Percentiles rank a stretch among this genome's conserved stretches.
Conservation (phyloP, 2,329 filamentous ascomycete genomes). For the Fusarium tupiense region DNA sequence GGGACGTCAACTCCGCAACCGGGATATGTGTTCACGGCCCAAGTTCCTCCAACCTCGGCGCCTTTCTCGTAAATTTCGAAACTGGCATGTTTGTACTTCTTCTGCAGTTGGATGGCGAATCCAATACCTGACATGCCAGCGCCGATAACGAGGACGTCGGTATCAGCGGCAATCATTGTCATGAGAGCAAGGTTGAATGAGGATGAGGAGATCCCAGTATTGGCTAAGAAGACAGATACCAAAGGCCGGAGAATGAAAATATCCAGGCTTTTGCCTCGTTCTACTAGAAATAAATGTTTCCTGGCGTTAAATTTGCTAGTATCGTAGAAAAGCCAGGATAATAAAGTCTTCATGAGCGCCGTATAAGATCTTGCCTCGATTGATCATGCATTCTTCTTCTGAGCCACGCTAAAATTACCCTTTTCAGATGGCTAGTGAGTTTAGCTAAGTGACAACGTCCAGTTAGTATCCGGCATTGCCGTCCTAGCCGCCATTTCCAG, state of each 20-base stretch:
- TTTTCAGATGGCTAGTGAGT: neutral
- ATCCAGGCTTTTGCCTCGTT: fast-evolving
- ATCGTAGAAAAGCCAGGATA: neutral
- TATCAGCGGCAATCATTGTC: neutral
- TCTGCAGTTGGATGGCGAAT: neutral
- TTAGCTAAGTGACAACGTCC: neutral
- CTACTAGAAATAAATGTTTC: fast-evolving
- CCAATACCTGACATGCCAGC: neutral
- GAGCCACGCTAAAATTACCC: neutral
- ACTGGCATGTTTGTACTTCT: neutral
- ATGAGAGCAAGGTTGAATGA: neutral
- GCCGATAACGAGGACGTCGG: neutral
- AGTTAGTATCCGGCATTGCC: too few species aligned
- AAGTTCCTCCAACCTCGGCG: neutral
- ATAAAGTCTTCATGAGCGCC: neutral
- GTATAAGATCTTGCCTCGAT: neutral
- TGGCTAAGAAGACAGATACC: neutral
- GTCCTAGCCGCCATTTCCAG: neutral
- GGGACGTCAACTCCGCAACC: too few species aligned
- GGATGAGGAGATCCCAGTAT: neutral
- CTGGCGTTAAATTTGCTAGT: neutral
- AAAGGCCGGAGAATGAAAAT: neutral
- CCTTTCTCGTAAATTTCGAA: neutral
- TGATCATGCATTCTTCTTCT: neutral
- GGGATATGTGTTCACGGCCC: neutral